Base-by-base conservation (phyloP, 257 asterid genomes). In the Salvia splendens region DNA sequence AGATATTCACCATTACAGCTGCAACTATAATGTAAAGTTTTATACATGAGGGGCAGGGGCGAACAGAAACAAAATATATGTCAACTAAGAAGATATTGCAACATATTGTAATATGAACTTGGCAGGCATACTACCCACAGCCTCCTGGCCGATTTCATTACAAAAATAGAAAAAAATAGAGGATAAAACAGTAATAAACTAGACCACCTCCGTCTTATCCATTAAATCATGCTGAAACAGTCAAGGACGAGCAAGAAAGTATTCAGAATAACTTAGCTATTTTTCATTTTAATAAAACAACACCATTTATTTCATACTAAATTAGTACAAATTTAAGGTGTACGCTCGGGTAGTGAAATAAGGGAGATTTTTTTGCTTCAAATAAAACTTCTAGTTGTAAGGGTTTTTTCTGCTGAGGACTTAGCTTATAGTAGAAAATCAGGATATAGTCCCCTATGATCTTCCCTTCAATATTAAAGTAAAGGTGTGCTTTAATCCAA, bases 191-290 rank as follows among this genome's bases (percentile, higher is more conserved):
- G 62, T 47, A 64, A 46, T 49, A 5, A 40, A 40, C 49, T 2
- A 32, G 45, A 28, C 40, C 17, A 43, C 41, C 9, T n/a, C 49
- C 12, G 8, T 8, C 41, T 50, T 40, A 24, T 48, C 65, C 73
- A 60, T 33, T 32, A 14, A 52, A 41, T 49, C 69, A 58, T 16
- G 63, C 30, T 48, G 24, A 32, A 32, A 64, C 17, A 2, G 11
- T 16, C 49, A 28, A 11, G 41, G 47, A 49, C 55, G 9, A 12
- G 40, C 59, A 54, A 38, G 51, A 49, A 61, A 74, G 17, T 47
- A 49, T n/a, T 17, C 5, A 38, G 41, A 36, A 69, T 11, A 36
- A 38, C 55, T 12, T 30, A 17, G 20, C n/a, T 51, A 11, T 46
- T 43, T 15, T 2, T 14, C 28, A 0, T 3, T n/a, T 49, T 52